Evolutionary conservation across 257 asterid species (phyloP).

Genomic region (Ballota nigra): DNA sequence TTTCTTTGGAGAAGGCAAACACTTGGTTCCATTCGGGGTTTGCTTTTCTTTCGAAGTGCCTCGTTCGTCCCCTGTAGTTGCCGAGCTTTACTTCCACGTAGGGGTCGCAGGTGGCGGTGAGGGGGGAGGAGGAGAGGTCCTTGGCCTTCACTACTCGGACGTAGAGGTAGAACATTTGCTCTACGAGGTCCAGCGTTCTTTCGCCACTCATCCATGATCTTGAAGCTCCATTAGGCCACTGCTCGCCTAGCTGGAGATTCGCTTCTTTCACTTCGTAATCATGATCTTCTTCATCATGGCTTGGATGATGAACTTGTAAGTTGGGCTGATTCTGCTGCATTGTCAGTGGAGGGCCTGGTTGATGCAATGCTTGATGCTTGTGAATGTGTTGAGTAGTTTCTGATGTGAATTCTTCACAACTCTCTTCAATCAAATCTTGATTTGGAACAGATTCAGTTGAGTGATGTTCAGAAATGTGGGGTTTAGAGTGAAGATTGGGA

Average conservation of each 20-base stretch:
- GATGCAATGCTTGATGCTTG: constrained; percentile 39
- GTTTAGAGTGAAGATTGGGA: constrained; percentile 24
- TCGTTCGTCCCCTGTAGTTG: constrained; percentile 67
- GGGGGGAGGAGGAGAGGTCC: constrained; percentile 50
- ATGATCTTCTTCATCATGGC: constrained; percentile 26
- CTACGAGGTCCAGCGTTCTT: constrained; percentile 64
- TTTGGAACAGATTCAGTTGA: constrained; percentile 16
- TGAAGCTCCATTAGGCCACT: constrained; percentile 39
- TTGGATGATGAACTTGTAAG: constrained; percentile 28
- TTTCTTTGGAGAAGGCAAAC: constrained; percentile 71
- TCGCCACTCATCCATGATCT: constrained; percentile 59
- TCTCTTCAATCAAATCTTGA: constrained; percentile 25
- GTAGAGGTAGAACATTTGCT: constrained; percentile 70
- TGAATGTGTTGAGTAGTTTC: constrained; percentile 36
- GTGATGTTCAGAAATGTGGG: constrained; percentile 16
- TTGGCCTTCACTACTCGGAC: constrained; percentile 70
- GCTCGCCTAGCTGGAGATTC: constrained; percentile 50
- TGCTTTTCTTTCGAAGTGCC: constrained; percentile 40
- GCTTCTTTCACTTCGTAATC: constrained; percentile 71
- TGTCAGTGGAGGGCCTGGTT: constrained; percentile 31
- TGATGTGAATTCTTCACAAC: constrained; percentile 20
- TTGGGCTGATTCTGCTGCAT: constrained; percentile 40
- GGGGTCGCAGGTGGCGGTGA: constrained; percentile 47
- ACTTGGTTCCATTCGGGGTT: constrained; percentile 84
- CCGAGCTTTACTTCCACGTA: constrained; percentile 78